Evolutionary conservation across 371 early-diverging fungal genomes (phyloP).

Genomic region (Cokeromyces recurvatus): DNA sequence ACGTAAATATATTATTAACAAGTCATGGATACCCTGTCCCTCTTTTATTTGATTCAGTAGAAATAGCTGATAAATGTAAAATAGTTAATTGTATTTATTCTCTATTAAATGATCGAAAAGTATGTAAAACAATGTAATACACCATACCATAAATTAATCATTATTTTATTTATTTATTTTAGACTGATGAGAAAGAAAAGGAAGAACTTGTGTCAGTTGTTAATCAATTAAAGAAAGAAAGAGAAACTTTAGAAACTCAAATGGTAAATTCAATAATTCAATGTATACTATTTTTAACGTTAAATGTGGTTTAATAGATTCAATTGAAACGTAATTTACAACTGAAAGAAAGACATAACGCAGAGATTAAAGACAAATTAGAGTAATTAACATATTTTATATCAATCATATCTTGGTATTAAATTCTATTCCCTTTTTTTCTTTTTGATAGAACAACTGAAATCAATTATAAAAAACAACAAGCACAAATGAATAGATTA

Average conservation of each 20-base stretch:
- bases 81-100: slow-evolving; percentile 34
- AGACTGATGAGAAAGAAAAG: slow-evolving; percentile 15
- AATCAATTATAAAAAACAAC: slow-evolving; percentile 10
- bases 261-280: slow-evolving; percentile 1
- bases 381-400: no score
- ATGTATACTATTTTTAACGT: neutral
- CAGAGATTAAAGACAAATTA: slow-evolving; percentile 11
- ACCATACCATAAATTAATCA: no score
- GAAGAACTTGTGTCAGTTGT: slow-evolving; percentile 6
- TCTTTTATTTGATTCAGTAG: slow-evolving; percentile 24
- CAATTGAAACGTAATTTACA: slow-evolving; percentile 4
- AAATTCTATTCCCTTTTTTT: no score
- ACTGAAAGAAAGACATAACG: neutral
- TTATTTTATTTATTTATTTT: no score
- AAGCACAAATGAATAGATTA: slow-evolving; percentile 15
- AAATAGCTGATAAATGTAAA: slow-evolving; percentile 27
- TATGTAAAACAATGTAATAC: neutral
- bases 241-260: slow-evolving; percentile 1
- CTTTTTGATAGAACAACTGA: slow-evolving; percentile 20
- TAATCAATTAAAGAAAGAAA: slow-evolving; percentile 7
- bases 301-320: neutral
- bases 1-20: slow-evolving; percentile 35
- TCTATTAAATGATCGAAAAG: slow-evolving; percentile 35
- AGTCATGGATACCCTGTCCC: slow-evolving; percentile 41
- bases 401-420: no score